Conservation (phyloP, 139 green algal species). For the Bryopsis sp. region DNA sequence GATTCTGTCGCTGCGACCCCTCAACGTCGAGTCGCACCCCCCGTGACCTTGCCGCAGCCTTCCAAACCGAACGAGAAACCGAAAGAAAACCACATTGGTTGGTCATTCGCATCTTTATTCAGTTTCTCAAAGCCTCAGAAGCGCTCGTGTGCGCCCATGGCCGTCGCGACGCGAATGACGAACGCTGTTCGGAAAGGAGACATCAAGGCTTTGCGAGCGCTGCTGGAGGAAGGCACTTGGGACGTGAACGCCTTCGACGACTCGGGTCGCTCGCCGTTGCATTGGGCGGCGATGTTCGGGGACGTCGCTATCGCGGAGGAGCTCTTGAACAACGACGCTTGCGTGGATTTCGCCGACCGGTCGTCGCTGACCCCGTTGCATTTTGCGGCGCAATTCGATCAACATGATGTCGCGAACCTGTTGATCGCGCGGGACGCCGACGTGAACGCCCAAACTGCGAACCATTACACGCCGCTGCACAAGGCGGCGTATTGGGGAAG, state of each 20-base stretch:
- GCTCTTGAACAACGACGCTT: not conserved
- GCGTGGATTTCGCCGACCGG: not conserved
- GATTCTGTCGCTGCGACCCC: too few relatives aligned
- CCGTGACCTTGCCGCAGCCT: too few relatives aligned
- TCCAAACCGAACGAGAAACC: too few relatives aligned
- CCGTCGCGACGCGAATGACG: not conserved
- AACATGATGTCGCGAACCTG: not conserved
- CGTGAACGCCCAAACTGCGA: not conserved
- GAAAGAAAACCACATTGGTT: too few relatives aligned
- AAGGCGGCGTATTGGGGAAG: not conserved
- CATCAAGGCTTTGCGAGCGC: not conserved
- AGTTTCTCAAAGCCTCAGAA: too few relatives aligned
- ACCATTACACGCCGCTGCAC: conserved; percentile 2
- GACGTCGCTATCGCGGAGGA: not conserved
- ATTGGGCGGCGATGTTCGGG: not conserved
- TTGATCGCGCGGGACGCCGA: not conserved
- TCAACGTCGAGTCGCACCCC: too few relatives aligned
- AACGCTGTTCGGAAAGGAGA: not conserved
- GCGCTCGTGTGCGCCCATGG: too few relatives aligned
- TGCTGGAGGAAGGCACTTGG: not conserved
- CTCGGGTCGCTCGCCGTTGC: not conserved
- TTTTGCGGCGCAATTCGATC: not conserved
- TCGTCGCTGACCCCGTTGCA: not conserved
- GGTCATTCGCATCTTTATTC: too few relatives aligned
- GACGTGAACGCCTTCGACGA: not conserved